Percentiles rank a stretch among this genome's conserved stretches.
phyloP scores from a whole-genome alignment of 2,329 filamentous ascomycete genomes.

The Cryoendolithus antarcticus region DNA sequence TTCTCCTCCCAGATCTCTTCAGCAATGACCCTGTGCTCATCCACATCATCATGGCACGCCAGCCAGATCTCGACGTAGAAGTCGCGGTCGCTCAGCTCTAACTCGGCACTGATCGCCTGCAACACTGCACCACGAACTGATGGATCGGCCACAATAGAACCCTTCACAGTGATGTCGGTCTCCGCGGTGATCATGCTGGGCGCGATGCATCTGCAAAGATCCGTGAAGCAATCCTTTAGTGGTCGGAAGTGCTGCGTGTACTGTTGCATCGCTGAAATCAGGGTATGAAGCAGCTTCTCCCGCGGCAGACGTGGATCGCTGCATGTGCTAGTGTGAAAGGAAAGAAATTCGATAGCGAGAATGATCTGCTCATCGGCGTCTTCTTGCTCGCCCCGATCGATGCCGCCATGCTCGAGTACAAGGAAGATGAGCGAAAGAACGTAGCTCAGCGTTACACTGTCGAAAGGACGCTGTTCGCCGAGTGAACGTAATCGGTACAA shows the following conservation, averaged over 20 bases:
- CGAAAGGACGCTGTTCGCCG: slow-evolving; percentile 87
- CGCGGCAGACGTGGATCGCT: slow-evolving; percentile 65
- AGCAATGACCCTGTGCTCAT: slow-evolving; percentile 74
- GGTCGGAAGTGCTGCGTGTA: slow-evolving; percentile 92
- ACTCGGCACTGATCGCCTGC: slow-evolving; percentile 79
- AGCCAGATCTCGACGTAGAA: slow-evolving; percentile 91
- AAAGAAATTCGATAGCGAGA: slow-evolving; percentile 74
- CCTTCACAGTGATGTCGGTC: slow-evolving; percentile 62
- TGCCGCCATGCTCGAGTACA: slow-evolving; percentile 66
- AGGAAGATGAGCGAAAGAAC: slow-evolving; percentile 70
- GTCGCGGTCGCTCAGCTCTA: slow-evolving; percentile 77
- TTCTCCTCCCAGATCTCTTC: slow-evolving; percentile 93
- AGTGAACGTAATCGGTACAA: slow-evolving; percentile 83
- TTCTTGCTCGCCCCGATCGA: slow-evolving; percentile 54
- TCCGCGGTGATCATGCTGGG: slow-evolving; percentile 66
- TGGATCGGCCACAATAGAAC: slow-evolving; percentile 64
- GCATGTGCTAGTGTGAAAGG: slow-evolving; percentile 75
- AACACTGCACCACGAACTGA: slow-evolving; percentile 74
- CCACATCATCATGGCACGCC: slow-evolving; percentile 77
- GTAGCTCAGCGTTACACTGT: slow-evolving; percentile 77
- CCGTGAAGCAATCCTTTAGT: slow-evolving; percentile 81
- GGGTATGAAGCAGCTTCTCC: slow-evolving; percentile 53
- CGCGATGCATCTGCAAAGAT: slow-evolving; percentile 73
- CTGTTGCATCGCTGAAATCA: slow-evolving; percentile 73
- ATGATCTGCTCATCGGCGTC: slow-evolving; percentile 83